Percentiles rank a stretch among this genome's conserved stretches.
Evolutionary conservation across 306 rosid species (phyloP).

Genomic region (Vicia villosa): DNA sequence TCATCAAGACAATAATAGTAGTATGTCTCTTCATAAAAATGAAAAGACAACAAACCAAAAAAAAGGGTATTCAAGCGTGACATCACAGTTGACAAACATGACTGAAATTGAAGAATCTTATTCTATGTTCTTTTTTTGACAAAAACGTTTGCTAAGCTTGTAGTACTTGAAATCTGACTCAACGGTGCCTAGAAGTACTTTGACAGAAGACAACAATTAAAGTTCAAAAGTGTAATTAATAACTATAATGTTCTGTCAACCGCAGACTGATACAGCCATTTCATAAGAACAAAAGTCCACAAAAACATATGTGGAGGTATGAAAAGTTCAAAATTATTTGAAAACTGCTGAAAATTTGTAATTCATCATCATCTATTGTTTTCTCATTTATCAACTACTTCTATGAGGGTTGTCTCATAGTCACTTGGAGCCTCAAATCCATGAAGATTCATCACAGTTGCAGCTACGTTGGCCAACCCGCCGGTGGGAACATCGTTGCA

Average conservation of each 20-base stretch:
- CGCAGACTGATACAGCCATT: conserved; percentile 35
- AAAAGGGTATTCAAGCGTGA: neutral
- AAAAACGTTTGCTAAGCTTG: neutral
- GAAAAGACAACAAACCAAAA: neutral
- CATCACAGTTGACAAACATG: conserved; percentile 6
- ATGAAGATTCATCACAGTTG: conserved; percentile 94
- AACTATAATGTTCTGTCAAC: conserved; percentile 32
- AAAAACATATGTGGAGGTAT: conserved; percentile 12
- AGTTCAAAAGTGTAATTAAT: conserved; percentile 20
- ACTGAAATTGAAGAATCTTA: neutral
- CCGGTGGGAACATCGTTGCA: conserved; percentile 74
- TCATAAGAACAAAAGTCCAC: conserved; percentile 36
- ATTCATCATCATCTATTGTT: neutral
- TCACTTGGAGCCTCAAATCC: conserved; percentile 91
- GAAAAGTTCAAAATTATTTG: conserved; percentile 38
- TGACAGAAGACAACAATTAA: neutral
- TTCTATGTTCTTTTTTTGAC: neutral
- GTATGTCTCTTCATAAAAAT: neutral
- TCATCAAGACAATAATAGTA: neutral
- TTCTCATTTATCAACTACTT: conserved; percentile 59
- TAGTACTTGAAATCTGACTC: neutral
- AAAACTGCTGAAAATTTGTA: conserved; percentile 24
- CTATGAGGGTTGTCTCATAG: conserved; percentile 85
- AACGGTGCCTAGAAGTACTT: too few relatives aligned
- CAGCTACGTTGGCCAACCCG: conserved; percentile 94